These are phyloP conservation scores for Dioscorea cayenensis DNA, from an alignment of 116 monocot genomes.

Conservation along the genomic window DNA sequence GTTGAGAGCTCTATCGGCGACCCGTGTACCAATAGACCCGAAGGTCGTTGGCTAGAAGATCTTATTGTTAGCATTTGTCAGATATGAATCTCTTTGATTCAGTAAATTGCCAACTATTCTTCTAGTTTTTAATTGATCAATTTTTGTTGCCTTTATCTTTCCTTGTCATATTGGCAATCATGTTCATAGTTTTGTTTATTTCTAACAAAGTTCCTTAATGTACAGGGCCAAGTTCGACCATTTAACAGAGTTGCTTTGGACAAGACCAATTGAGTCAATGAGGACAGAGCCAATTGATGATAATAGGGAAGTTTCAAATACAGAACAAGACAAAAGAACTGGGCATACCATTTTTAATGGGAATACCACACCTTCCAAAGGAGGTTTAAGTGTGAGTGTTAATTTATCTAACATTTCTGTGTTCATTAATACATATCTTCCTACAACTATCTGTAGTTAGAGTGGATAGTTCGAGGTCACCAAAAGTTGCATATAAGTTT, in stretches of 20 bases:
- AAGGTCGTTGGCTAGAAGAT: no score
- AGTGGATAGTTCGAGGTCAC: no score
- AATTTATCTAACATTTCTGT: not conserved
- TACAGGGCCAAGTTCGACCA: slow-evolving; percentile 58
- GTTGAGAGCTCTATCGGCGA: no score
- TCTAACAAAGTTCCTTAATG: not conserved
- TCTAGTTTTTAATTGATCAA: no score
- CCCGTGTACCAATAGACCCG: no score
- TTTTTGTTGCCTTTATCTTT: not conserved
- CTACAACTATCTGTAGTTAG: no score
- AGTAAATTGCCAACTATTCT: not conserved
- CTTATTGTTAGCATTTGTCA: no score
- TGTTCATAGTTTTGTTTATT: not conserved
- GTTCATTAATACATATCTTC: no score
- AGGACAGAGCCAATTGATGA: not conserved
- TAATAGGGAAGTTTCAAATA: slow-evolving; percentile 10
- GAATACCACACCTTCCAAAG: slow-evolving; percentile 4
- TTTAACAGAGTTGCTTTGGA: slow-evolving; percentile 48
- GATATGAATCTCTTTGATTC: no score
- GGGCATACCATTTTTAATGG: slow-evolving; percentile 14
- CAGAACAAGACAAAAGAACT: slow-evolving; percentile 8
- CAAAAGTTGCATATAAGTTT: no score
- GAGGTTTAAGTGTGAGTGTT: slow-evolving; percentile 19
- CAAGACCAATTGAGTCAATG: slow-evolving; percentile 50
- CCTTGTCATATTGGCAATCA: not conserved